Percentiles rank a stretch among this genome's conserved stretches.
phyloP scores from a whole-genome alignment of 2,329 filamentous ascomycete species.

The Aspergillus sp. region DNA sequence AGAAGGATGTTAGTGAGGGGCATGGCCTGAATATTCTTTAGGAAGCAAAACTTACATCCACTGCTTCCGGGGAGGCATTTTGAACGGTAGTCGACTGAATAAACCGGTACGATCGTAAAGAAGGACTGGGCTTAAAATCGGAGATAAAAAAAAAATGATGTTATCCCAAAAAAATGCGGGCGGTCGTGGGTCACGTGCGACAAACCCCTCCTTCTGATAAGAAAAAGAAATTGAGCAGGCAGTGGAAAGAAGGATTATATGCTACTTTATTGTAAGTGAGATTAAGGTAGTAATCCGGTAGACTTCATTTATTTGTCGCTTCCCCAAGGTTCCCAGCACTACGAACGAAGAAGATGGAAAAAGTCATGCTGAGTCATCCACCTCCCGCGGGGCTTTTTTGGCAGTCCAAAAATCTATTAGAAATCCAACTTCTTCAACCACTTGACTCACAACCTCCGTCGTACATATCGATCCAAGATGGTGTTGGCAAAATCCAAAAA shows the following conservation, averaged over 20 bases:
- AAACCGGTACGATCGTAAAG: slow-evolving; percentile 11
- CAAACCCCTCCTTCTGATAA: slow-evolving; percentile 5
- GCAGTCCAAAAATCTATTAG: slow-evolving; percentile 18
- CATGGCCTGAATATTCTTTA: neutral
- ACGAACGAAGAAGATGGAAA: neutral
- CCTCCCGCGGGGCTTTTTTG: slow-evolving; percentile 24
- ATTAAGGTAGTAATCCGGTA: neutral
- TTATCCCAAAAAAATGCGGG: slow-evolving; percentile 13
- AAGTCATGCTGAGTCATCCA: slow-evolving; percentile 26
- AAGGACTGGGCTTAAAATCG: slow-evolving; percentile 15
- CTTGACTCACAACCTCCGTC: neutral
- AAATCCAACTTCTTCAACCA: slow-evolving; percentile 14
- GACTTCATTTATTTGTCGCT: neutral
- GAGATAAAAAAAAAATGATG: slow-evolving; percentile 9
- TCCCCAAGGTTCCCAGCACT: neutral
- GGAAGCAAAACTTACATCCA: slow-evolving; percentile 62
- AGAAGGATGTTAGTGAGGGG: slow-evolving; percentile 27
- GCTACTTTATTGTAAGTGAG: neutral
- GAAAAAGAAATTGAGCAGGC: neutral
- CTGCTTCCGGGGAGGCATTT: slow-evolving; percentile 71
- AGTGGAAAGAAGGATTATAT: neutral
- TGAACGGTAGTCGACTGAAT: slow-evolving; percentile 31
- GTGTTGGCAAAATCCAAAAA: slow-evolving; percentile 91
- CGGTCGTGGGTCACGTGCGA: slow-evolving; percentile 13
- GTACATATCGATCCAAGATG: slow-evolving; percentile 50